These are phyloP conservation scores for Talaromyces sp. DNA, from an alignment of 2,329 filamentous ascomycete species.

Conservation along the genomic window DNA sequence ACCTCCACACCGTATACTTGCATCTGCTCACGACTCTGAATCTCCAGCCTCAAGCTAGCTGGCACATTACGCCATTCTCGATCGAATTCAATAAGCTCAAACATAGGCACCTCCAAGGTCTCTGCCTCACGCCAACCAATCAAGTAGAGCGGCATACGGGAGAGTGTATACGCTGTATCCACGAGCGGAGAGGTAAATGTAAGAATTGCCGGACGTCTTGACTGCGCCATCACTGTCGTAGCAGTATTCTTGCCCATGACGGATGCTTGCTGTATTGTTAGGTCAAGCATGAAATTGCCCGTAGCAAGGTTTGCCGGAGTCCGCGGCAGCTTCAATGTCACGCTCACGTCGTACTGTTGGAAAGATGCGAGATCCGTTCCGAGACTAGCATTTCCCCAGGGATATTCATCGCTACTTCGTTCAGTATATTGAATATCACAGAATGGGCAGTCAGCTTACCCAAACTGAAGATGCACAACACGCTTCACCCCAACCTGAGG, in stretches of 20 bases:
- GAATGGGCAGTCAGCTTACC: constrained; percentile 42
- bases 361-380: constrained; percentile 60
- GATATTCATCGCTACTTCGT: constrained; percentile 39
- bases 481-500: constrained; percentile 63
- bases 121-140: constrained; percentile 66
- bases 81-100: constrained; percentile 68
- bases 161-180: constrained; percentile 58
- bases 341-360: constrained; percentile 81
- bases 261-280: constrained; percentile 61
- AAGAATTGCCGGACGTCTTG: constrained; percentile 72
- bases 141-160: constrained; percentile 68
- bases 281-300: constrained; percentile 93
- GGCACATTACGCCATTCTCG: constrained; percentile 56
- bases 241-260: constrained; percentile 32
- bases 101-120: constrained; percentile 65
- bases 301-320: constrained; percentile 71
- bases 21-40: constrained; percentile 67
- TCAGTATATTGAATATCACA: not conserved
- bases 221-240: constrained; percentile 55
- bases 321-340: constrained; percentile 73
- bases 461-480: constrained; percentile 66
- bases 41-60: constrained; percentile 58
- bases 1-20: constrained; percentile 73
- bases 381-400: constrained; percentile 55
- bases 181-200: constrained; percentile 74